phyloP scores from a whole-genome alignment of 345 rosid species.

The Gossypium australe region DNA sequence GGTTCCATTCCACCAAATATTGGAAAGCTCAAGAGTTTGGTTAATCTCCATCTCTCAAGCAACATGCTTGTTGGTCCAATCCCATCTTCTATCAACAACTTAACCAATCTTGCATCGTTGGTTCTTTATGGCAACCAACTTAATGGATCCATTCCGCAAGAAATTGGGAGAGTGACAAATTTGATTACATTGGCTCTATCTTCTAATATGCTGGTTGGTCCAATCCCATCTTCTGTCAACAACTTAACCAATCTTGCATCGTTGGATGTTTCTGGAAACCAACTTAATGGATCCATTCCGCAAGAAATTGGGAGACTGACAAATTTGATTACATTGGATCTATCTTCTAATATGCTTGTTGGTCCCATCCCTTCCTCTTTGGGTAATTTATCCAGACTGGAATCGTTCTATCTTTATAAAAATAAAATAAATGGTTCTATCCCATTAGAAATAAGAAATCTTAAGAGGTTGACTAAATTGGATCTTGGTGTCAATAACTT shows the following conservation, averaged over 20 bases:
- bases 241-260: not conserved
- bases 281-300: not conserved
- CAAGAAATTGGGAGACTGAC: too few relatives aligned
- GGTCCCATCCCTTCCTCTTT: not conserved
- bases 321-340: too few relatives aligned
- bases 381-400: not conserved
- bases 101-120: not conserved
- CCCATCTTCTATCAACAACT: not conserved
- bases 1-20: not conserved
- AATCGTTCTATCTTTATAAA: not conserved
- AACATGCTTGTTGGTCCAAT: not conserved
- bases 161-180: too few relatives aligned
- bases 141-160: not conserved
- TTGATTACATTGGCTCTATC: not conserved
- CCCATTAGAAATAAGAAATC: not conserved
- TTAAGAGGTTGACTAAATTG: not conserved
- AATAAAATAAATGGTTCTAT: not conserved
- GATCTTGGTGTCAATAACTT: not conserved
- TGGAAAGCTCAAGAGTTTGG: not conserved
- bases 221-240: not conserved
- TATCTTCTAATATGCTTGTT: rapidly evolving
- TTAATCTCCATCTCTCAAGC: not conserved
- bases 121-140: rapidly evolving
- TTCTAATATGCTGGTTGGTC: not conserved
- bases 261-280: rapidly evolving